Evolutionary conservation across 345 rosid genomes (phyloP).

Genomic region (Toxicodendron radicans): DNA sequence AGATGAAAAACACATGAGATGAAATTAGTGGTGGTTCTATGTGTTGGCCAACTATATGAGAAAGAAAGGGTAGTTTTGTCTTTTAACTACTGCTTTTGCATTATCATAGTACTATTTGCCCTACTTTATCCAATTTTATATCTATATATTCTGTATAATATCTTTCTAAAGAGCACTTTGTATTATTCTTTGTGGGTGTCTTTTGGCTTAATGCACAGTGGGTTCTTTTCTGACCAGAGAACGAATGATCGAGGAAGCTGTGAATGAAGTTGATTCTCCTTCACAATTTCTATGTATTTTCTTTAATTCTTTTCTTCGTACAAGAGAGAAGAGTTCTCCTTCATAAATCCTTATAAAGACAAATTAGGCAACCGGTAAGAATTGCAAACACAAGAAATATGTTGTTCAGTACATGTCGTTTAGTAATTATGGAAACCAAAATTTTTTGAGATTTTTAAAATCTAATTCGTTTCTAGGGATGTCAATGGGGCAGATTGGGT

Average conservation of each 20-base stretch:
- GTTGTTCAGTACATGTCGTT: too few relatives aligned
- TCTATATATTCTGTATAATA: neutral
- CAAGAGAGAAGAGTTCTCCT: neutral
- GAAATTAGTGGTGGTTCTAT: slow-evolving; percentile 21
- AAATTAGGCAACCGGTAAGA: too few relatives aligned
- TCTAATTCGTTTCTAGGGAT: too few relatives aligned
- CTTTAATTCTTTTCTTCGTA: neutral
- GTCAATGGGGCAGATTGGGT: too few relatives aligned
- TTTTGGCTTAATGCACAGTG: neutral
- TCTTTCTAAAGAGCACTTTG: neutral
- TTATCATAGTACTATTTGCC: neutral
- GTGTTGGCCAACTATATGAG: slow-evolving; percentile 25
- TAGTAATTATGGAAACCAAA: too few relatives aligned
- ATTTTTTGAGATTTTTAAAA: too few relatives aligned
- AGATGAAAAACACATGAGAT: slow-evolving; percentile 8
- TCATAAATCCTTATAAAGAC: neutral
- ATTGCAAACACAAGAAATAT: neutral
- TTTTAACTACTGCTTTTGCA: neutral
- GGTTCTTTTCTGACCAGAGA: neutral
- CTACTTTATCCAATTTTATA: neutral
- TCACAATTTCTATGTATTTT: neutral
- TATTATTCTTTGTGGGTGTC: neutral
- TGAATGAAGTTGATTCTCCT: neutral
- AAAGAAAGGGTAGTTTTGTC: slow-evolving; percentile 18
- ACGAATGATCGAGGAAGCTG: neutral